Conservation (phyloP, 768 basidiomycete genomes). For the Phylloporus rhodoxanthus region DNA sequence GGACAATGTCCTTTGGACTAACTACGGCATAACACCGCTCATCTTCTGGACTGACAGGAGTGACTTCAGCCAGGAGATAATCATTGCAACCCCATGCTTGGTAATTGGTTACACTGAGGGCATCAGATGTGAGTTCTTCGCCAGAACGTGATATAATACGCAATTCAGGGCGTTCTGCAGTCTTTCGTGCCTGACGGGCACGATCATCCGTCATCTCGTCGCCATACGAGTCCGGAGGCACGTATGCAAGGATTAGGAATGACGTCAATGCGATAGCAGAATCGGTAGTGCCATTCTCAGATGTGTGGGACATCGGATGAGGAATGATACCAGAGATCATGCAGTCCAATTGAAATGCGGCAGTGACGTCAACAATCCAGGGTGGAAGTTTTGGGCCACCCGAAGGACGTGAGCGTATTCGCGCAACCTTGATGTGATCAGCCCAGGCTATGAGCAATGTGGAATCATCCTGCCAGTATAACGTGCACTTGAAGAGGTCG, state of each 20-base stretch:
- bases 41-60: constrained; percentile 15
- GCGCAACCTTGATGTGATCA: constrained; percentile 85
- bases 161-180: constrained; percentile 88
- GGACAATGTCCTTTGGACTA: constrained; percentile 80
- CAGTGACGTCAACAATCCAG: constrained; percentile 80
- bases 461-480: constrained; percentile 89
- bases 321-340: constrained; percentile 91
- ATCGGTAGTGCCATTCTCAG: constrained; percentile 15
- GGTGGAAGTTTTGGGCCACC: constrained; percentile 47
- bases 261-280: constrained; percentile 45
- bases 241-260: constrained; percentile 85
- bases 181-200: constrained; percentile 70
- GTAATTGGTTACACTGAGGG: constrained; percentile 70
- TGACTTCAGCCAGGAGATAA: constrained; percentile 63
- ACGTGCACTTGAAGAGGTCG: constrained; percentile 88
- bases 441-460: constrained; percentile 93
- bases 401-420: constrained; percentile 60
- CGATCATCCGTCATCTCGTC: constrained; percentile 71
- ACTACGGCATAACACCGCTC: constrained; percentile 72
- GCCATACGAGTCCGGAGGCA: constrained; percentile 62
- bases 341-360: constrained; percentile 88
- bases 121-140: constrained; percentile 84
- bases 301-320: constrained; percentile 53
- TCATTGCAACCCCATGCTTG: constrained; percentile 90
- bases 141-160: constrained; percentile 85